Conservation (phyloP, 2,329 filamentous ascomycete genomes). For the Pseudopithomyces maydicus region DNA sequence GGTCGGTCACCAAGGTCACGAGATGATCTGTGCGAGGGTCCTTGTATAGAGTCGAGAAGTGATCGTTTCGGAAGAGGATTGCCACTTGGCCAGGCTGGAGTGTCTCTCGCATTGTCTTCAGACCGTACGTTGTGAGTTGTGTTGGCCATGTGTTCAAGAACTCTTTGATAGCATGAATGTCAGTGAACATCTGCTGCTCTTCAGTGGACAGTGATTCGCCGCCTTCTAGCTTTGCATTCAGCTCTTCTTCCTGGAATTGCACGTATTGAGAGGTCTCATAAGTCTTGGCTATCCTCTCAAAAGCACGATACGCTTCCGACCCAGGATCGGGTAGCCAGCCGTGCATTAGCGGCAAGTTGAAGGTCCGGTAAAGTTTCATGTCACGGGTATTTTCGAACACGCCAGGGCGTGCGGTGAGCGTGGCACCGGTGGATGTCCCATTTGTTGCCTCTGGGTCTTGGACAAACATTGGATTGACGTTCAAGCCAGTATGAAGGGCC, state of each 20-base stretch:
- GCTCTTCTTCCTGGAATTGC: conserved; percentile 84
- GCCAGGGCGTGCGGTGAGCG: conserved; percentile 60
- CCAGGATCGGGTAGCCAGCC: conserved; percentile 81
- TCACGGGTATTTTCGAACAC: conserved; percentile 86
- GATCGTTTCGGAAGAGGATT: conserved; percentile 95
- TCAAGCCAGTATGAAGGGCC: conserved; percentile 93
- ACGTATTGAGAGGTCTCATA: conserved; percentile 93
- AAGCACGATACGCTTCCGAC: conserved; percentile 70
- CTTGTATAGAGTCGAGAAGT: conserved; percentile 92
- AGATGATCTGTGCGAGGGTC: conserved; percentile 78
- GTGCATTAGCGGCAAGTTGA: conserved; percentile 86
- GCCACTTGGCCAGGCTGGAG: conserved; percentile 79
- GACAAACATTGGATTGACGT: conserved; percentile 90
- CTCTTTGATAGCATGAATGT: conserved; percentile 81
- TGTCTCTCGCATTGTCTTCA: conserved; percentile 73
- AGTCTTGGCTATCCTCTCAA: conserved; percentile 76
- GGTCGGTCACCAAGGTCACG: conserved; percentile 87
- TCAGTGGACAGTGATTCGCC: conserved; percentile 66
- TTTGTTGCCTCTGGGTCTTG: conserved; percentile 52
- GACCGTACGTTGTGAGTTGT: conserved; percentile 81
- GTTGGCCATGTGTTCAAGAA: conserved; percentile 83
- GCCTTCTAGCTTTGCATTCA: conserved; percentile 76
- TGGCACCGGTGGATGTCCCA: conserved; percentile 41
- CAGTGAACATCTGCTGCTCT: conserved; percentile 80
- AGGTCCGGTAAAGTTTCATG: conserved; percentile 89